Conservation (phyloP, 2,329 filamentous ascomycete species). For the Venturia effusa region DNA sequence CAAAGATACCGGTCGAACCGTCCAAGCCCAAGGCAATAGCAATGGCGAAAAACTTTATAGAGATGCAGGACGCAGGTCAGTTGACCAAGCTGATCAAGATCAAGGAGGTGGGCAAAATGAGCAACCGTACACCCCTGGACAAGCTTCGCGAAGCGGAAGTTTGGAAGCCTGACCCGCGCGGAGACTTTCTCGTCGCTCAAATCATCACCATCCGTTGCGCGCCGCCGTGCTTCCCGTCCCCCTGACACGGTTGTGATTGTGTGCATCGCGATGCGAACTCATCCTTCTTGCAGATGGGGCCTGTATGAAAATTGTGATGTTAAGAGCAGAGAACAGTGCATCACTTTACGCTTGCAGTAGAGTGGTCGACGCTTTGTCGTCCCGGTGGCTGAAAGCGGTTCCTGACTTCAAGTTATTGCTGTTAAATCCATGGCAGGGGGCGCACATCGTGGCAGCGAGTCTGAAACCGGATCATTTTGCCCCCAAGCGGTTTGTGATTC, state of each 20-base stretch:
- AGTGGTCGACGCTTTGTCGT: too few species aligned
- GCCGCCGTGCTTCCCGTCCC: neutral
- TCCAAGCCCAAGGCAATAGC: neutral
- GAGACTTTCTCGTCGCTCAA: neutral
- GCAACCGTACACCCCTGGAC: neutral
- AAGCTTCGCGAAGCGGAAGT: neutral
- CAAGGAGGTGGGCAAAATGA: neutral
- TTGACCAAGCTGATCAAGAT: neutral
- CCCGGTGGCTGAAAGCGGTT: too few species aligned
- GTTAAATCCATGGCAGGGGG: neutral
- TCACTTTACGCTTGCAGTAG: neutral
- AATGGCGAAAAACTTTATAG: neutral
- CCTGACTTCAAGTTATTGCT: too few species aligned
- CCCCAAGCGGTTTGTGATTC: constrained; percentile 1
- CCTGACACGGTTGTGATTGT: too few species aligned
- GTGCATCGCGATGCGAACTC: neutral
- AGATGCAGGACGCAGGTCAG: neutral
- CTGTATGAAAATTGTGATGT: too few species aligned
- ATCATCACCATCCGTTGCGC: neutral
- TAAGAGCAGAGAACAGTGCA: neutral
- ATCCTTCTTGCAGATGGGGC: neutral
- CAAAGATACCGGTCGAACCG: too few species aligned
- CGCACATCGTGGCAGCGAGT: neutral
- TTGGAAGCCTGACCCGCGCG: neutral
- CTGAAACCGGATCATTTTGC: too few species aligned